Evolutionary conservation across 1,284 basidiomycete species (phyloP), one percentile per base, ranked within the genome.

Genomic region (Fomitopsis betulina): DNA sequence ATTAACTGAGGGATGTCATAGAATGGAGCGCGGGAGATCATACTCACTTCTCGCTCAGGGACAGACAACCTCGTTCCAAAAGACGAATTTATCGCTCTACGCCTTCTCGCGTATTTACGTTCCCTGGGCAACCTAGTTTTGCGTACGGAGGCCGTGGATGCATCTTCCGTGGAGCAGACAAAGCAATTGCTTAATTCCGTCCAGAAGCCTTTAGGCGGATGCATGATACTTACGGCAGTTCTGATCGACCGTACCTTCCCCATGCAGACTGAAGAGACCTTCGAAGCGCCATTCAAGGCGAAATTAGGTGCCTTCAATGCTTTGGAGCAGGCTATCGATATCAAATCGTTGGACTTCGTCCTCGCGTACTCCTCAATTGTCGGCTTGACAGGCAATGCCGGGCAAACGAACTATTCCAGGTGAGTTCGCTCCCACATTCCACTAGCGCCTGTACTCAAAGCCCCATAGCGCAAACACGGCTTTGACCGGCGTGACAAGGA

Each of bases 341-440:
- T 67, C 27, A 66, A 49, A 5, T 59, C 27, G 9, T 60, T 77
- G 21, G 76, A 79, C 33, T 79, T 78, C 62, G 40, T 76, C 1
- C 58, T 77, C 39, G 65, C 70, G 0, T 72, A 76, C 57, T 74
- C 76, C 0, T 75, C 75, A 0, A 64, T 76, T 1, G 64, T 71
- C 1, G 70, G 67, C 1, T 47, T 72, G 19, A 71, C 75, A 49
- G 77, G 77, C 7, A 75, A 69, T 58, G 63, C 68, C 12, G 77
- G 76, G 1, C 76, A 79, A 61, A 72, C 76, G 2, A 77, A 73
- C 57, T 78, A 78, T 63, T 65, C 71, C 2, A 66, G 66, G 75
- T 76, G 53, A 57, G 72, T 62, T 49, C n/a, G 19, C n/a, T 7
- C 13, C 15, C 19, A 2, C 27, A n/a, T 21, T 32, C 15, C 54